Evolutionary conservation across 805 yeast species (phyloP).

Genomic region (Ogataea nonfermentans): DNA sequence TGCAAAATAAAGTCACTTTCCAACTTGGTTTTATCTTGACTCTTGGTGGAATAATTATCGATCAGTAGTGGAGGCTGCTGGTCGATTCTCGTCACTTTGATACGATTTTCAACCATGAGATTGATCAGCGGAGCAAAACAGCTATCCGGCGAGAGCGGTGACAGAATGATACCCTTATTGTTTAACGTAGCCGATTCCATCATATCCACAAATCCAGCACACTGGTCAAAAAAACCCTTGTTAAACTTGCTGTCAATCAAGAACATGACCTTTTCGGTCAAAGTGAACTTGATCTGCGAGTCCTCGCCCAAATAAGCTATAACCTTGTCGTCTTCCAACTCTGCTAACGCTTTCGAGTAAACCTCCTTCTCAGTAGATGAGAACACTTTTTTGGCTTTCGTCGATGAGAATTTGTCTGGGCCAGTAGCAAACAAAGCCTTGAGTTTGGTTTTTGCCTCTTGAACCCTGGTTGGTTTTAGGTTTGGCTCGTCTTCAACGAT

Average conservation of each 20-base stretch:
- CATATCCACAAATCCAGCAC: constrained; percentile 44
- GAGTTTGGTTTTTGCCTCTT: constrained; percentile 41
- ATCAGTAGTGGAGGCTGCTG: constrained; percentile 46
- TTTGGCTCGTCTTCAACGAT: constrained; percentile 18
- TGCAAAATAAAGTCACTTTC: constrained; percentile 60
- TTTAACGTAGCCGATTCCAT: constrained; percentile 41
- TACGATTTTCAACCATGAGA: constrained; percentile 41
- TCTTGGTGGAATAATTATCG: constrained; percentile 72
- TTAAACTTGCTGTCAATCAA: constrained; percentile 41
- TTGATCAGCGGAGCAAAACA: constrained; percentile 63
- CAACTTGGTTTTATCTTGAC: constrained; percentile 62
- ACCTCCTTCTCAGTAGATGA: constrained; percentile 42
- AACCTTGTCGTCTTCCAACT: constrained; percentile 56
- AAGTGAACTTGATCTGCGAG: constrained; percentile 51
- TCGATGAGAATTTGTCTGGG: constrained; percentile 44
- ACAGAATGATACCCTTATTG: constrained; percentile 52
- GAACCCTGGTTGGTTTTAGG: constrained; percentile 25
- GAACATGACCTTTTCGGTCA: constrained; percentile 52
- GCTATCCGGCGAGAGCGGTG: constrained; percentile 58
- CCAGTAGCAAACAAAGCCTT: constrained; percentile 61
- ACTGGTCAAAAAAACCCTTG: constrained; percentile 40
- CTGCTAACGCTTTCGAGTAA: constrained; percentile 49
- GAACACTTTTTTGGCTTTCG: constrained; percentile 47
- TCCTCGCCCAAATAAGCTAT: constrained; percentile 47
- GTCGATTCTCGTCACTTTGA: constrained; percentile 54